Conservation (phyloP, 139 green algal genomes). For the Chlamydomonas schloesseri region DNA sequence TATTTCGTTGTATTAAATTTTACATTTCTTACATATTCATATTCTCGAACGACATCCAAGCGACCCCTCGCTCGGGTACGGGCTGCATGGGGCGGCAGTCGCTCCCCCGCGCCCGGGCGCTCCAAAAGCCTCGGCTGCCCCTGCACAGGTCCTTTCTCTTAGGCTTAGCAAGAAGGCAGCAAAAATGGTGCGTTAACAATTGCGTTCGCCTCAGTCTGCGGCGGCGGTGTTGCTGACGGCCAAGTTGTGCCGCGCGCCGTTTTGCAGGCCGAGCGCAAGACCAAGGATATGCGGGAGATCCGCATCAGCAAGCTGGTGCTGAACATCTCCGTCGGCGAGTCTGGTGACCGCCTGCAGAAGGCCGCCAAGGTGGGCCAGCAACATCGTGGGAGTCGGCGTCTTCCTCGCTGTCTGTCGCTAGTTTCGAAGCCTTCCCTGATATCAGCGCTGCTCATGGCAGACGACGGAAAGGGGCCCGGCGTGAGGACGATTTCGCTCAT, state of each 20-base stretch:
- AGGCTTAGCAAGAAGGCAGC: slow-evolving; percentile 14
- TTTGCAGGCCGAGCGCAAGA: slow-evolving; percentile 78
- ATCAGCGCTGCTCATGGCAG: too few relatives aligned
- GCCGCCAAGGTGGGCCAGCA: slow-evolving; percentile 90
- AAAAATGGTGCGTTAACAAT: slow-evolving; percentile 35
- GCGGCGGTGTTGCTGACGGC: slow-evolving; percentile 14
- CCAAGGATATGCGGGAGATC: slow-evolving; percentile 97
- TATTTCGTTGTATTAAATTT: too few relatives aligned
- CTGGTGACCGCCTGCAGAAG: slow-evolving; percentile 98
- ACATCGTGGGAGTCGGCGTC: too few relatives aligned
- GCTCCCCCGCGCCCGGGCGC: too few relatives aligned
- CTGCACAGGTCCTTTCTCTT: slow-evolving; percentile 14
- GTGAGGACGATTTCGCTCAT: too few relatives aligned
- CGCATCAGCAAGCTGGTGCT: slow-evolving; percentile 98
- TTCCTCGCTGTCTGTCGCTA: too few relatives aligned
- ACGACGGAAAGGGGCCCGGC: too few relatives aligned
- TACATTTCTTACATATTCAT: too few relatives aligned
- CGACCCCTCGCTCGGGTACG: too few relatives aligned
- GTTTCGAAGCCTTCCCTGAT: too few relatives aligned
- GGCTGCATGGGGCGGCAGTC: too few relatives aligned
- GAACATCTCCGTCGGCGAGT: slow-evolving; percentile 99
- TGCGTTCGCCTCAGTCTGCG: not conserved
- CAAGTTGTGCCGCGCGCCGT: not conserved
- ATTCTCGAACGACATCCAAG: too few relatives aligned
- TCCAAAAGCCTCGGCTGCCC: not conserved